Base-by-base conservation (phyloP, 257 asterid species). In the Cruciata laevipes region DNA sequence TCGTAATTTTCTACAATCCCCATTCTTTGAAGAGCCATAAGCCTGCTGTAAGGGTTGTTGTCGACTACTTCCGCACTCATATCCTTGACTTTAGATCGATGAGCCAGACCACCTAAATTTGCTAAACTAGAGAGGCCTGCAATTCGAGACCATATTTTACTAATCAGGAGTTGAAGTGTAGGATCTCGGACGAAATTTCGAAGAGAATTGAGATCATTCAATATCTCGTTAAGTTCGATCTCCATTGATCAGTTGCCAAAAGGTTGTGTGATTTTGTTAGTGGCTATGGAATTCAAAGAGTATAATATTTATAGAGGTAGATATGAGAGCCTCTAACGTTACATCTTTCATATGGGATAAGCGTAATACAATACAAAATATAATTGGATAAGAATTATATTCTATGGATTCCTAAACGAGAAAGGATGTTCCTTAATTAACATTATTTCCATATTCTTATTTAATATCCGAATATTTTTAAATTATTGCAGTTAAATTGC, bases 21-120 rank as follows among this genome's bases (percentile, higher is more conserved):
- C 99, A 93, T 90, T 86, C 99, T 86, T 58, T 93, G 95, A 73
- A 93, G 96, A n/a, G 97, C 97, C 99, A 93, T 93, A 69, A 93
- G 96, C 79, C 99, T 83, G 68, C 99, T 93, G 77, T 90, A 93
- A 42, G 97, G 99, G 69, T 93, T 93, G 90, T 95, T 93, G 69
- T 89, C 96, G 62, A 91, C 95, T 81, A 91, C 96, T 84, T 89
- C 96, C 42, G 98, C 86, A 40, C 95, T 89, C 95, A 91, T 87
- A 72, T 87, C 89, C 98, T 91, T 83, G 65, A 91, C 91, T 85
- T 86, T 91, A 47, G 88, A 71, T 44, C 94, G 95, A 57, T 81
- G 88, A 11, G 63, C 58, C 23, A 69, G 79, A 35, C 82, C 85
- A 31, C 82, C 85, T 42, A 75, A 72, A 73, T 75, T 84, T 65